Conservation (phyloP, 495 filamentous ascomycete genomes). For the Thermothielavioides terrestris region DNA sequence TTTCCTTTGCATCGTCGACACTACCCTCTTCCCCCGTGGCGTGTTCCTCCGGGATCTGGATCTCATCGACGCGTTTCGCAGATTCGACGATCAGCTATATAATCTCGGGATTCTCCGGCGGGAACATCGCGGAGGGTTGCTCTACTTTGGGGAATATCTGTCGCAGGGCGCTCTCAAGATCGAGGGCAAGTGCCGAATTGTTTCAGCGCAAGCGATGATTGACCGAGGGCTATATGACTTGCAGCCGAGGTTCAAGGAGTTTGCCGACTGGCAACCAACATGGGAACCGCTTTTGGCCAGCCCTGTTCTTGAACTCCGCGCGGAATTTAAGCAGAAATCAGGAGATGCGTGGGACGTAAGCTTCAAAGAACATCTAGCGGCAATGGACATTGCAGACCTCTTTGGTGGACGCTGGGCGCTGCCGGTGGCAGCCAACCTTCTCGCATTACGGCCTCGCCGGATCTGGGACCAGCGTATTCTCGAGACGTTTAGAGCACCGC, state of each 20-base stretch:
- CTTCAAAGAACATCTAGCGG: not conserved
- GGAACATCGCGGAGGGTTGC: not conserved
- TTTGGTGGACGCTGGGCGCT: not conserved
- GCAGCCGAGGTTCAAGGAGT: not conserved
- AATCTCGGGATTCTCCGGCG: not conserved
- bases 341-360: not conserved
- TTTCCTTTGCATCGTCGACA: not conserved
- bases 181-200: not conserved
- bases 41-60: not conserved
- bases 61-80: not conserved
- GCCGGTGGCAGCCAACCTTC: not conserved
- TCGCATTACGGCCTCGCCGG: not conserved
- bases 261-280: not conserved
- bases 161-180: not conserved
- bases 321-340: not conserved
- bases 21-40: not conserved
- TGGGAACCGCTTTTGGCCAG: not conserved
- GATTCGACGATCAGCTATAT: not conserved
- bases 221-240: not conserved
- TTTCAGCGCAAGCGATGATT: not conserved
- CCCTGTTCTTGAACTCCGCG: not conserved
- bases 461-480: not conserved
- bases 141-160: not conserved
- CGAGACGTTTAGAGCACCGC: not conserved
- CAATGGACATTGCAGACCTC: not conserved